A percentile compares a stretch with the other conserved stretches of the same genome.
phyloP scores from a whole-genome alignment of 208 protist species.

The Herpetomonas samuelpessoai region DNA sequence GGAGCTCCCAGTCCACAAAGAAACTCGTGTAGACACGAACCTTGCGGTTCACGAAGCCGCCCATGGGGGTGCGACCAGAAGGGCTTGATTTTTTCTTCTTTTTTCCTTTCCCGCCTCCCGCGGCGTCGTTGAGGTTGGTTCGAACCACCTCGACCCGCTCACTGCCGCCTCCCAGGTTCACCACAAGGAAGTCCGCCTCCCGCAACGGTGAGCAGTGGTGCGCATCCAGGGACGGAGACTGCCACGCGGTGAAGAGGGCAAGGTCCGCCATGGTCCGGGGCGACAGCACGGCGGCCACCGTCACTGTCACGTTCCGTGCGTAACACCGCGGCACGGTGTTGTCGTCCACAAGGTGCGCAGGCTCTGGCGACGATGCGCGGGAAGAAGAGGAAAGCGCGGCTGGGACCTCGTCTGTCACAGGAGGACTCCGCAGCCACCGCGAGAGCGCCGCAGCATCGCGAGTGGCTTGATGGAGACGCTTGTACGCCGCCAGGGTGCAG shows the following conservation, averaged over 20 bases:
- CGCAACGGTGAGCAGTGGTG: constrained; percentile 24
- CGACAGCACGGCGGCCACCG: constrained; percentile 25
- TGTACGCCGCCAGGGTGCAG: not conserved
- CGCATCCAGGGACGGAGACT: constrained; percentile 26
- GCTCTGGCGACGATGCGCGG: not conserved
- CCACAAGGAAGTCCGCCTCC: constrained; percentile 29
- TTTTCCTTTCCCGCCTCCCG: not conserved
- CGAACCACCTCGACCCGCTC: constrained; percentile 1
- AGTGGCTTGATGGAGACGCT: not conserved
- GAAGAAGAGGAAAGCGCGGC: constrained; percentile 6
- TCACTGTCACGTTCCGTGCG: constrained; percentile 9
- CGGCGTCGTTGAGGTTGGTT: not conserved
- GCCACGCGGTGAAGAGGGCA: constrained; percentile 32
- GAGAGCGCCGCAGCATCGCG: not conserved
- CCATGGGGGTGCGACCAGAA: not conserved
- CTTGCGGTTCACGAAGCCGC: not conserved
- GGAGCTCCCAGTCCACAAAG: not conserved
- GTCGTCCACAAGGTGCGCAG: too few species aligned
- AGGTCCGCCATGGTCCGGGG: constrained; percentile 31
- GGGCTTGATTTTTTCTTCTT: not conserved
- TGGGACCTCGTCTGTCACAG: constrained; percentile 15
- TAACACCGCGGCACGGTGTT: not conserved
- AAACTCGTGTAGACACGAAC: not conserved
- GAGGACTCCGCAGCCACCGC: not conserved
- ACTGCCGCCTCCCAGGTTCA: constrained; percentile 19